Evolutionary conservation across 208 protist genomes (phyloP).

Genomic region (Acanthamoeba healyi): DNA sequence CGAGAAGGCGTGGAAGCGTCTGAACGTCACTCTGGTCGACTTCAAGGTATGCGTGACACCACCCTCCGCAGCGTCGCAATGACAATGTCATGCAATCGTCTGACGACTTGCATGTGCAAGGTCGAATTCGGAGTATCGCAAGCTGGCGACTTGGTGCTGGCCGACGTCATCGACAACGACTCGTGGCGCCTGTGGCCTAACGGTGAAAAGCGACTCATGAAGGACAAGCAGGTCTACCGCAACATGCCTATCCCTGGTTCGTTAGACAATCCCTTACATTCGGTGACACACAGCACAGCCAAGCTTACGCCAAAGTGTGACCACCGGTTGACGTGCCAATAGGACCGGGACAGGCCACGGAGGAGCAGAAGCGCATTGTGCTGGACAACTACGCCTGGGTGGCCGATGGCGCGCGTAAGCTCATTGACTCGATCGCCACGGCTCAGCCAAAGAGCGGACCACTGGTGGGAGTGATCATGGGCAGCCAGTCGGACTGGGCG

Average conservation of each 20-base stretch:
- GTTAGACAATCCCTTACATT: not conserved
- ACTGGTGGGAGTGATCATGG: slow-evolving; percentile 92
- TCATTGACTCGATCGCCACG: slow-evolving; percentile 38
- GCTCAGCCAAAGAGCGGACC: slow-evolving; percentile 33
- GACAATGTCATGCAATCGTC: not conserved
- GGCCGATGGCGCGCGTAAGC: not conserved
- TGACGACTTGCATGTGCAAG: slow-evolving; percentile 22
- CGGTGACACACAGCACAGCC: not conserved
- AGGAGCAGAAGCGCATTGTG: slow-evolving; percentile 24
- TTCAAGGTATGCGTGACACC: slow-evolving; percentile 75
- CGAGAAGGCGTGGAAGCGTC: slow-evolving; percentile 79
- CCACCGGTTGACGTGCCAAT: not conserved
- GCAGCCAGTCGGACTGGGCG: slow-evolving; percentile 91
- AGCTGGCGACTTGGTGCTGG: slow-evolving; percentile 75
- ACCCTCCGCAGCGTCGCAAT: no score
- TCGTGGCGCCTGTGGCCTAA: slow-evolving; percentile 81
- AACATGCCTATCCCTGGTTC: slow-evolving; percentile 37
- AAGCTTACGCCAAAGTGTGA: not conserved
- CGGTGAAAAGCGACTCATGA: slow-evolving; percentile 77
- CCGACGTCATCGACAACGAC: slow-evolving; percentile 85
- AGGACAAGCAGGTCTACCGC: slow-evolving; percentile 64
- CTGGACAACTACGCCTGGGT: slow-evolving; percentile 31
- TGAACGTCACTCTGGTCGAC: slow-evolving; percentile 79
- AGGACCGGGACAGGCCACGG: not conserved
- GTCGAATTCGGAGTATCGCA: slow-evolving; percentile 80